These are phyloP conservation scores for Rauvolfia tetraphylla DNA, from an alignment of 257 asterid species.

Conservation along the genomic window DNA sequence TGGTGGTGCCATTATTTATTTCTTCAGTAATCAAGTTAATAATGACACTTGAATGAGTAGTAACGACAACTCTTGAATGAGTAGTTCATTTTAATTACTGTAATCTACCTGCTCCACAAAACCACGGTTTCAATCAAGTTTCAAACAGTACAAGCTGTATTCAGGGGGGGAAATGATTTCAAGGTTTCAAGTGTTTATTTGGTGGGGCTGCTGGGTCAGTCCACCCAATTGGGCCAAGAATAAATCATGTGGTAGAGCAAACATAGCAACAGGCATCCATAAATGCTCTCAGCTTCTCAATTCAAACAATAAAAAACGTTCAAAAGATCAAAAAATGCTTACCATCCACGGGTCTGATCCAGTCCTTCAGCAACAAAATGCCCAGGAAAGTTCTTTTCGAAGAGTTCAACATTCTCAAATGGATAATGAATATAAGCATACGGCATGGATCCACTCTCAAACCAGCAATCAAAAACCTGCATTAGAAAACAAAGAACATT, in stretches of 20 bases:
- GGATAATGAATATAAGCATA: slow-evolving; percentile 98
- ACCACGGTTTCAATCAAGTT: not conserved
- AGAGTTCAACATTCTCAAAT: slow-evolving; percentile 81
- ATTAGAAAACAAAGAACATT: not conserved
- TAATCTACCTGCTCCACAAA: not conserved
- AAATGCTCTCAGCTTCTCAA: not conserved
- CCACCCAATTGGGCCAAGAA: not conserved
- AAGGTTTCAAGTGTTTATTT: not conserved
- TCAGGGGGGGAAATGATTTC: not conserved
- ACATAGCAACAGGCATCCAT: not conserved
- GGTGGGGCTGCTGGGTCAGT: not conserved
- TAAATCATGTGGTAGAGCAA: not conserved
- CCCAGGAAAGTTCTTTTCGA: slow-evolving; percentile 94
- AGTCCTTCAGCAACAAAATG: slow-evolving; percentile 99
- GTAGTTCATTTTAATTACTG: no score
- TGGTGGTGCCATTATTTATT: not conserved
- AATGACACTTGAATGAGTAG: not conserved
- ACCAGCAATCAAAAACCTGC: slow-evolving; percentile 94
- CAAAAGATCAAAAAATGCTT: slow-evolving; percentile 9
- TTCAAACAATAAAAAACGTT: not conserved
- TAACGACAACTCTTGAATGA: not conserved
- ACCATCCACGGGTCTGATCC: slow-evolving; percentile 99
- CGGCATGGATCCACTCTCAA: slow-evolving; percentile 99
- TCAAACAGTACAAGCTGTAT: not conserved
- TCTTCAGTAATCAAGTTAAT: not conserved